Conservation (phyloP, 202 grass and related monocot species). For the Panicum virgatum region DNA sequence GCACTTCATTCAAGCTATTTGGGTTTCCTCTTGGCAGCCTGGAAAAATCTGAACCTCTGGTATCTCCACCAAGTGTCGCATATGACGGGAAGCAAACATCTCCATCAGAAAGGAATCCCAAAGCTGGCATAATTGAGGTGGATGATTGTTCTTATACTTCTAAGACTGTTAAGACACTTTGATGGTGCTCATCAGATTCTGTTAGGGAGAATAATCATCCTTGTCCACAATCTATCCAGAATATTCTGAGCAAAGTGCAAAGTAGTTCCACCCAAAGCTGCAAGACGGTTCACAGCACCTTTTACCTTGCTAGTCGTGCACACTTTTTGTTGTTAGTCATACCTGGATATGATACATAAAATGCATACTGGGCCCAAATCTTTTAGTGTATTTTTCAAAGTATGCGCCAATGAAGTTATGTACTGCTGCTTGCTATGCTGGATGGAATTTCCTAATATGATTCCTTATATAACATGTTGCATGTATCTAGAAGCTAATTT, state of each 20-base stretch:
- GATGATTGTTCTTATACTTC: constrained; percentile 41
- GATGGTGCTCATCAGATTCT: constrained; percentile 37
- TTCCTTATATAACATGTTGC: not conserved
- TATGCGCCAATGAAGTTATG: constrained; percentile 11
- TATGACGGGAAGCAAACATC: constrained; percentile 24
- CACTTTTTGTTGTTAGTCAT: constrained; percentile 11
- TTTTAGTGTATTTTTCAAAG: not conserved
- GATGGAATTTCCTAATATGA: not conserved
- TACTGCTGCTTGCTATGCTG: constrained; percentile 12
- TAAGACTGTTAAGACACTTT: constrained; percentile 27
- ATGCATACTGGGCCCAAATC: not conserved
- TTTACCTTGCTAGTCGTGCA: constrained; percentile 14
- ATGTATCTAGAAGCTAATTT: constrained; percentile 9
- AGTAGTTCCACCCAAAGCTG: constrained; percentile 71
- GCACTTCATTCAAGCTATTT: constrained; percentile 51
- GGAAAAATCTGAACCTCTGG: constrained; percentile 39
- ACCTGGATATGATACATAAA: not conserved
- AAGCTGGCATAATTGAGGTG: constrained; percentile 20
- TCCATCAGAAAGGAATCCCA: not conserved
- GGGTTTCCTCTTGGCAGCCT: constrained; percentile 43
- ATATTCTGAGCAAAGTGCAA: constrained; percentile 62
- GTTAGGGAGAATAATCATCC: constrained; percentile 51
- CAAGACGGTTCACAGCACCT: constrained; percentile 64
- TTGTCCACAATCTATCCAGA: constrained; percentile 42
- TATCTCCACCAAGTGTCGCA: constrained; percentile 41